Base-by-base conservation (phyloP, 345 rosid genomes). In the Lenwebbia sp. region DNA sequence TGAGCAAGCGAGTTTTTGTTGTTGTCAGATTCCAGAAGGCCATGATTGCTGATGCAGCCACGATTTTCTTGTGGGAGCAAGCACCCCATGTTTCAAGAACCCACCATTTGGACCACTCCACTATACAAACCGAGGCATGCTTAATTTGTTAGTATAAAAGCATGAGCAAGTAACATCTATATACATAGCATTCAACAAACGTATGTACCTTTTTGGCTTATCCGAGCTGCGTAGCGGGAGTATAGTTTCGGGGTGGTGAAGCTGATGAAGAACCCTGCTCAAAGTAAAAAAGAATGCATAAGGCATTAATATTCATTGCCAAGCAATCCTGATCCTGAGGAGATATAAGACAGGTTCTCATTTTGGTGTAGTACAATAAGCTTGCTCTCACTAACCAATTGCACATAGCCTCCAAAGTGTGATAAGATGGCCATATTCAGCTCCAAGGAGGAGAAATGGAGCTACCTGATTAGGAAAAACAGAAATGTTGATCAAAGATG, bases 21-120 rank as follows among this genome's bases (percentile, higher is more conserved):
- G 93, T 87, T n/a, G 99, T 92, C n/a, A 97, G 88, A 88, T 95
- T 95, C 99, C 99, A 97, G 86, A 96, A 97, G 47, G 94, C 96
- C 83, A 95, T 93, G 85, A 88, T 87, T 15, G 94, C 94, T 37
- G 98, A 95, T 85, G 95, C 95, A 84, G 95, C 95, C 4, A 96
- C 93, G 47, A 97, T 60, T 92, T 97, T 97, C 92, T 96, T 96
- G 90, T 92, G 99, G 88, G 99, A 92, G 90, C 98, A 96, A 70
- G 89, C 88, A 87, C 90, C 92, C 99, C 98, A 96, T 17, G 94
- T 90, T 89, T 94, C 96, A 83, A 89, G 81, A 37, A 93, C 82
- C 84, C 91, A 84, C 86, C 83, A 65, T 88, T 89, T 93, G 85
- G 88, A 87, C 76, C 70, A 86, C 89, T 92, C 96, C 85, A 88